Percentiles rank a stretch among this genome's conserved stretches.
These are phyloP conservation scores for Triangularia setosa DNA, from an alignment of 2,329 filamentous ascomycete species.

Conservation along the genomic window DNA sequence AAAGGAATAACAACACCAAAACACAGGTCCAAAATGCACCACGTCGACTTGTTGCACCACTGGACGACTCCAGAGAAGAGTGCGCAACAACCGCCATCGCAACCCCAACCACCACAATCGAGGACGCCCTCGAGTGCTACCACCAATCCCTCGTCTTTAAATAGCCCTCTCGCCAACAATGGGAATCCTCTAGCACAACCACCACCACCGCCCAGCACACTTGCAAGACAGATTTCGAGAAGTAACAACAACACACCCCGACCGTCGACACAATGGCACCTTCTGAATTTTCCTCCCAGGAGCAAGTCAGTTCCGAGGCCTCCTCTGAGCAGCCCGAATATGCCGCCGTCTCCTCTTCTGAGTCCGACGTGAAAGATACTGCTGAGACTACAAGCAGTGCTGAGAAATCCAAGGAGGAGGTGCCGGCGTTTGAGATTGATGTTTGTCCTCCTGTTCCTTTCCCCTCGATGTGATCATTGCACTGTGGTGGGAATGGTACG, in stretches of 20 bases:
- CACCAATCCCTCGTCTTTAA: background rate
- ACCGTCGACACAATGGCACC: slow-evolving; percentile 4
- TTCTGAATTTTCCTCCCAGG: slow-evolving; percentile 14
- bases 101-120: background rate
- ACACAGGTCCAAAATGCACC: slow-evolving; percentile 9
- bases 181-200: background rate
- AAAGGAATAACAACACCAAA: background rate
- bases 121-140: background rate
- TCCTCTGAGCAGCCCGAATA: slow-evolving; percentile 28
- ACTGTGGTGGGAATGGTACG: background rate
- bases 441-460: background rate
- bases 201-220: background rate
- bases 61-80: slow-evolving; percentile 7
- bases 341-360: slow-evolving; percentile 26
- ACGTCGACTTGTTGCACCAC: slow-evolving; percentile 18
- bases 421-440: slow-evolving; percentile 3
- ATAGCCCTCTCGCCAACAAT: background rate
- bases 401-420: slow-evolving; percentile 32
- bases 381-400: slow-evolving; percentile 29
- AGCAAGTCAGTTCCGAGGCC: slow-evolving; percentile 20
- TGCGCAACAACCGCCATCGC: background rate
- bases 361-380: slow-evolving; percentile 30
- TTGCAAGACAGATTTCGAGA: background rate
- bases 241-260: background rate
- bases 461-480: background rate